Percentiles rank a stretch among this genome's conserved stretches.
These are phyloP conservation scores for Cadophora gregata DNA, from an alignment of 2,329 filamentous ascomycete genomes.

Conservation along the genomic window DNA sequence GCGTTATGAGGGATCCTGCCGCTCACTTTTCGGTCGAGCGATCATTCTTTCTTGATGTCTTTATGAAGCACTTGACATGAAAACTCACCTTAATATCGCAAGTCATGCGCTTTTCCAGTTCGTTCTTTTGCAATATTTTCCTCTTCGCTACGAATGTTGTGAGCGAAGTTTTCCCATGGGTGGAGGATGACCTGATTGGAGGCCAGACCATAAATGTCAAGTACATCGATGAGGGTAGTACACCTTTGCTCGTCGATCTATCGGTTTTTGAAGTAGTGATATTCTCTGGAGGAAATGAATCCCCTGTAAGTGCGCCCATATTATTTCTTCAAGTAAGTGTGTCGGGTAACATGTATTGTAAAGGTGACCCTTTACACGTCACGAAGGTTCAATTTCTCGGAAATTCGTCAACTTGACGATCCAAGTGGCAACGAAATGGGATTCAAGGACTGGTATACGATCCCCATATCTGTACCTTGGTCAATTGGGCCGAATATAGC, in stretches of 20 bases:
- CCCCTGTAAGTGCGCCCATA: not conserved
- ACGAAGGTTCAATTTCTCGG: not conserved
- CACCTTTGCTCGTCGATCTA: not conserved
- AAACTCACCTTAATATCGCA: not conserved
- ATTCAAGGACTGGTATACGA: not conserved
- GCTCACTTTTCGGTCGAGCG: not conserved
- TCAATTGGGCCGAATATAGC: not conserved
- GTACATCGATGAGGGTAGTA: not conserved
- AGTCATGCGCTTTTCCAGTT: constrained; percentile 1
- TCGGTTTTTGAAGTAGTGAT: not conserved
- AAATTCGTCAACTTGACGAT: not conserved
- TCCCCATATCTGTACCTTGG: not conserved
- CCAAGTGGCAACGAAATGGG: not conserved
- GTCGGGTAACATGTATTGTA: no score
- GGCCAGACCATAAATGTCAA: not conserved
- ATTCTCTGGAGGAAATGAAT: not conserved
- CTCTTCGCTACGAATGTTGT: not conserved
- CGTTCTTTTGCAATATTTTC: not conserved
- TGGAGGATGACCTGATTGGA: not conserved
- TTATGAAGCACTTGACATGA: not conserved
- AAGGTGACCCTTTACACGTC: not conserved
- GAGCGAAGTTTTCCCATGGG: not conserved
- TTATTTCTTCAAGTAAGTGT: no score
- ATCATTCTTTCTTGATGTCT: not conserved
- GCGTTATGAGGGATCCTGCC: not conserved